These are phyloP conservation scores for Cucumis melo DNA, from an alignment of 306 rosid species.

Conservation along the genomic window DNA sequence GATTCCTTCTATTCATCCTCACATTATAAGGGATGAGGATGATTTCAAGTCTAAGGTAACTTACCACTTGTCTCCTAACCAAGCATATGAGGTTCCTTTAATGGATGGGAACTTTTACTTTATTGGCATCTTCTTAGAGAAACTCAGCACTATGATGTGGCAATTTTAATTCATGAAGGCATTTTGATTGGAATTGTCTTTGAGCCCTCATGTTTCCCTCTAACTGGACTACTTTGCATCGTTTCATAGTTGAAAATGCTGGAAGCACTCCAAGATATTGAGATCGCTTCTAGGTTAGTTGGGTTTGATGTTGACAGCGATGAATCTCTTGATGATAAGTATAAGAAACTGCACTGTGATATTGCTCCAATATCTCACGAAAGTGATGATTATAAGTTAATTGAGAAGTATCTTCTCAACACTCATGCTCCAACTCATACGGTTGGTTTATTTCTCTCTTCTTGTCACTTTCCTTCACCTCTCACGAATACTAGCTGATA, in stretches of 20 bases:
- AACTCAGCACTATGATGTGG: neutral
- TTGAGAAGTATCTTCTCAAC: slow-evolving; percentile 67
- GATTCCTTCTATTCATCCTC: slow-evolving; percentile 94
- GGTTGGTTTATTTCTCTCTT: slow-evolving; percentile 32
- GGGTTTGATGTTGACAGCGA: slow-evolving; percentile 71
- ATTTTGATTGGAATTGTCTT: neutral
- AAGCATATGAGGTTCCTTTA: neutral
- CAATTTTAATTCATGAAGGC: neutral
- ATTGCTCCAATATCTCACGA: slow-evolving; percentile 69
- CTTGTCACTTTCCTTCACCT: neutral
- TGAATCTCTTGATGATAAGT: slow-evolving; percentile 85
- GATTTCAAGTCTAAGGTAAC: slow-evolving; percentile 81
- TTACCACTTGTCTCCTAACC: neutral
- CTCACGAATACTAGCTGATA: neutral
- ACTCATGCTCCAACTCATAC: slow-evolving; percentile 97
- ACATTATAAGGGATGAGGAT: slow-evolving; percentile 68
- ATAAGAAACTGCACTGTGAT: slow-evolving; percentile 66
- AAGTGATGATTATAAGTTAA: slow-evolving; percentile 65
- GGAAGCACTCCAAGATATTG: slow-evolving; percentile 98
- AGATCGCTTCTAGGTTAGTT: slow-evolving; percentile 91
- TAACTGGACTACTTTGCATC: slow-evolving; percentile 3
- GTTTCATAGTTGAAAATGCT: slow-evolving; percentile 84
- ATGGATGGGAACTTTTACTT: neutral
- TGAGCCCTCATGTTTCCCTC: neutral
- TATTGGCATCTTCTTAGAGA: neutral